A percentile compares a stretch with the other conserved stretches of the same genome.
phyloP scores from a whole-genome alignment of 495 filamentous ascomycete genomes.

The Neurospora sp. region DNA sequence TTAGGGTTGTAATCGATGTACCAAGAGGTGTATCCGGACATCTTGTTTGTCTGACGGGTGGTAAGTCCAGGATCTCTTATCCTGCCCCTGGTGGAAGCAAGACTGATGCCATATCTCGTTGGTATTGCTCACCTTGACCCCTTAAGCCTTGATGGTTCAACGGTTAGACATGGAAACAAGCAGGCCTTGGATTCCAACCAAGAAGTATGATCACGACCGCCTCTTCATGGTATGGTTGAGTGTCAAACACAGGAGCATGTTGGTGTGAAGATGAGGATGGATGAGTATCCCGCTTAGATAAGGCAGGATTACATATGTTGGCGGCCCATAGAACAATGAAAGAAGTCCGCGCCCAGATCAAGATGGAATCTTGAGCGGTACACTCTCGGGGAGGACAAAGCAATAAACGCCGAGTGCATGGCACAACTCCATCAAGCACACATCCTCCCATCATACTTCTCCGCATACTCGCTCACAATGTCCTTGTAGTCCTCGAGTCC shows the following conservation, averaged over 20 bases:
- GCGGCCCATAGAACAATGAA: neutral
- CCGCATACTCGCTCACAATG: slow-evolving; percentile 46
- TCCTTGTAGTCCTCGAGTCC: slow-evolving; percentile 51
- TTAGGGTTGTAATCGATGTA: neutral
- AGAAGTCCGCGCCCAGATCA: neutral
- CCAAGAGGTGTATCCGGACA: neutral
- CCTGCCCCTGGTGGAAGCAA: neutral
- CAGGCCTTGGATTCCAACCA: neutral
- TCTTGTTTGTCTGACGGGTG: neutral
- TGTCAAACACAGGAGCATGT: neutral
- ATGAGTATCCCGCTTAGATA: neutral
- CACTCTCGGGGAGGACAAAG: neutral
- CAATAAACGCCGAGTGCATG: neutral
- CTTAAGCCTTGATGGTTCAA: neutral
- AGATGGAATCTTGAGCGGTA: neutral
- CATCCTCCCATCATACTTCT: neutral
- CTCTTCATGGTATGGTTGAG: neutral
- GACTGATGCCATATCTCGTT: neutral
- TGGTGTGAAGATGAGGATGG: neutral
- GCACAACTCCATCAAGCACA: neutral
- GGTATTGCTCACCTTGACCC: neutral
- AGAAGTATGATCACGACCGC: neutral
- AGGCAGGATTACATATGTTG: neutral
- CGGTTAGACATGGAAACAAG: neutral
- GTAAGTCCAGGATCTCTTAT: neutral